Base-by-base conservation (phyloP, 148 eudicot species). In the Vaccinium darrowii region DNA sequence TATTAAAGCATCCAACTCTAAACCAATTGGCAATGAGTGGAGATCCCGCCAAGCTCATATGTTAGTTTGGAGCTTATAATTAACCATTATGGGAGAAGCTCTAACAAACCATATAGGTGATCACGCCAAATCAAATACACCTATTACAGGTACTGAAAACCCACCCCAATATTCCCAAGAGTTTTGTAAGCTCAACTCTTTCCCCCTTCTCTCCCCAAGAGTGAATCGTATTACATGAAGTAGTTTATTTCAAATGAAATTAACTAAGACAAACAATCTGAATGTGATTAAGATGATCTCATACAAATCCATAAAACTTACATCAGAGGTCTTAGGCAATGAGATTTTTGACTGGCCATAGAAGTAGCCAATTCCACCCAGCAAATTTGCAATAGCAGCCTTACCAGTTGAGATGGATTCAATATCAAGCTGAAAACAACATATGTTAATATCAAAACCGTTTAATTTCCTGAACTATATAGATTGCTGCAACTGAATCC, bases 281-380 rank as follows among this genome's bases (percentile, higher is more conserved):
- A n/a, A 27, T 69, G 39, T 69, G 6, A 69, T 62, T n/a, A 65
- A 14, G 62, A 79, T 25, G 27, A 52, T 76, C 14, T 63, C 21
- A 16, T 21, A 30, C 27, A 75, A 19, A 80, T 33, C 80, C 74
- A 81, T 19, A 19, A 21, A 80, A 88, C 98, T 92, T 91, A 97
- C 99, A 86, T 87, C 82, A 71, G 93, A 88, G 86, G 87, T 79
- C 27, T 69, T 84, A 57, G 95, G 94, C 82, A 92, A 85, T 36
- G 96, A 92, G 81, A 97, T 97, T 89, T 90, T 97, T 86, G 99
- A 97, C 86, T 94, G 98, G 81, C 99, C 99, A 88, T 94, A 97
- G 81, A 92, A 97, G 91, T 97, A 97, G 79, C 99, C 99, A 88
- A 97, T 95, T 53, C 99, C 98, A 81, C 99, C 99, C 77, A 97